Percentiles rank a stretch among this genome's conserved stretches.
Conservation (phyloP, 768 basidiomycete genomes). For the Crassisporium funariophilum region DNA sequence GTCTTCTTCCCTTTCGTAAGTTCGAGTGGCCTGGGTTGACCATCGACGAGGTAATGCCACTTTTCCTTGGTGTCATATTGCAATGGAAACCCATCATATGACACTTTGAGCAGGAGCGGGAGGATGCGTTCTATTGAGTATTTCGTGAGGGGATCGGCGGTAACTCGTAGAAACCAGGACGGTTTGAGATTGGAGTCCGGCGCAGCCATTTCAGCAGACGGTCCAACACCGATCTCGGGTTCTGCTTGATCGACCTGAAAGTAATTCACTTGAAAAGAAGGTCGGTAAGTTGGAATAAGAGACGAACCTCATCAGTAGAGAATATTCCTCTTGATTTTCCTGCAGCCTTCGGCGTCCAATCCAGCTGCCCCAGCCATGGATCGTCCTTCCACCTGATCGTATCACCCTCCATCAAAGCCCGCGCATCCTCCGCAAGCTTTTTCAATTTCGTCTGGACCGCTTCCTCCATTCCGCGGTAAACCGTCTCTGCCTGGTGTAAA, state of each 20-base stretch:
- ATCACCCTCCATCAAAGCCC: constrained; percentile 48
- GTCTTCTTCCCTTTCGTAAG: constrained; percentile 48
- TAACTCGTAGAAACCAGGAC: constrained; percentile 58
- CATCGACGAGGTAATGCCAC: constrained; percentile 62
- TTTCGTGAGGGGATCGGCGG: constrained; percentile 42
- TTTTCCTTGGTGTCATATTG: constrained; percentile 52
- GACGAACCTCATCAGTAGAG: constrained; percentile 22
- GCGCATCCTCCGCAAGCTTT: constrained; percentile 69
- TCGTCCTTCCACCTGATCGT: constrained; percentile 65
- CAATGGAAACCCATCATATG: constrained; percentile 64
- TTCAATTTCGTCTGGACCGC: constrained; percentile 71
- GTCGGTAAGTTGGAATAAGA: background rate
- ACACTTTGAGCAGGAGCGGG: constrained; percentile 67
- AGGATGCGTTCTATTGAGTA: constrained; percentile 53
- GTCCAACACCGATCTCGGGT: too few species aligned
- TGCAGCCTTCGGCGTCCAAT: constrained; percentile 90
- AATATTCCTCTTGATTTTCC: constrained; percentile 66
- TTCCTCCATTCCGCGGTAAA: constrained; percentile 75
- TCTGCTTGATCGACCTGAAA: background rate
- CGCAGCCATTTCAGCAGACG: background rate
- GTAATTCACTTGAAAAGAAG: too few species aligned
- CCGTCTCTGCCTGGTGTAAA: constrained; percentile 72
- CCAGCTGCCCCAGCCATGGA: constrained; percentile 87
- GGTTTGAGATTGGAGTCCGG: constrained; percentile 34
- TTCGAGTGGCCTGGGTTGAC: constrained; percentile 40